phyloP scores from a whole-genome alignment of 2,329 filamentous ascomycete genomes.

The Periglandula ipomoeae region DNA sequence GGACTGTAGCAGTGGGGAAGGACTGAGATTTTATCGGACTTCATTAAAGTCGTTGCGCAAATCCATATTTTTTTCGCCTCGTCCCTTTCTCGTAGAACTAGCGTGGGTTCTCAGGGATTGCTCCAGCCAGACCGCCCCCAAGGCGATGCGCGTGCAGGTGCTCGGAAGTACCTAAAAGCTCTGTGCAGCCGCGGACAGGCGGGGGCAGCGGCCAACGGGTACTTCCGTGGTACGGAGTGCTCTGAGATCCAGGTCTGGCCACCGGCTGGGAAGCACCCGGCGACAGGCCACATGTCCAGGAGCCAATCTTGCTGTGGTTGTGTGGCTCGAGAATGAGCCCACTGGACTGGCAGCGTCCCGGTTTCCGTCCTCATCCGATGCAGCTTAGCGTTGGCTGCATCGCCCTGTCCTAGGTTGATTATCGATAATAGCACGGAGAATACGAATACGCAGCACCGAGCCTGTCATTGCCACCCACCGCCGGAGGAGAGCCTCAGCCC shows the following conservation, averaged over 20 bases:
- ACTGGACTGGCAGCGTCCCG: constrained; percentile 20
- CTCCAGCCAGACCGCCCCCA: not conserved
- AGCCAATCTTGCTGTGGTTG: constrained; percentile 11
- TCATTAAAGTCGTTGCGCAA: not conserved
- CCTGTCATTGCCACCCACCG: not conserved
- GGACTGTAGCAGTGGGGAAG: constrained; percentile 4
- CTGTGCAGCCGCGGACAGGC: no score
- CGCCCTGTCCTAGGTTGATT: not conserved
- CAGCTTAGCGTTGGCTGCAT: not conserved
- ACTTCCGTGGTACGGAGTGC: not conserved
- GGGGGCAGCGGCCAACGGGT: not conserved
- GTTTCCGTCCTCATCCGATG: constrained; percentile 16
- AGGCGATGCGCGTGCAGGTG: not conserved
- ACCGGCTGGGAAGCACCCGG: constrained; percentile 1
- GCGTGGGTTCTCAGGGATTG: constrained; percentile 2
- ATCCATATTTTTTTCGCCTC: constrained; percentile 5
- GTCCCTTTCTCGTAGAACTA: not conserved
- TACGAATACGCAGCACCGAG: constrained; percentile 6
- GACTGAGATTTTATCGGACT: constrained; percentile 11
- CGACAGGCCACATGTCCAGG: not conserved
- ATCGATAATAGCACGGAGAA: constrained; percentile 4
- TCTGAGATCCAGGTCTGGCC: not conserved
- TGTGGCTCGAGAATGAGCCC: constrained; percentile 27
- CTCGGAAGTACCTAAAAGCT: not conserved
- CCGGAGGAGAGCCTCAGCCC: not conserved